Evolutionary conservation across 2,329 filamentous ascomycete genomes (phyloP), one percentile per base, ranked within the genome.

Genomic region (Arachnomyces sp.): DNA sequence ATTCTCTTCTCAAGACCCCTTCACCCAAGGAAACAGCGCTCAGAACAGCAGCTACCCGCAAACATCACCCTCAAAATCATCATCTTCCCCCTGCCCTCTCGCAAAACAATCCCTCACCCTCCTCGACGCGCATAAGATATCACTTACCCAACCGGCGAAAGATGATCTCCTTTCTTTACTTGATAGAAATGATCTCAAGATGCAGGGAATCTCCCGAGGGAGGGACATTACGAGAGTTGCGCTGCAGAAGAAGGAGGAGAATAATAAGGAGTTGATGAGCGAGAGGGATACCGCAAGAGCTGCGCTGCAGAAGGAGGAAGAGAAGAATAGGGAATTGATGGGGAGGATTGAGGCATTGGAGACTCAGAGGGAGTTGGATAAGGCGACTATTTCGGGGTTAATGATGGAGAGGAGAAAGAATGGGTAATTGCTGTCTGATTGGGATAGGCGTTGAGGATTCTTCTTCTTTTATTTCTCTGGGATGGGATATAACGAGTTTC

Each of bases 221-320:
- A 68, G 84, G 2, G 83, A 90, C 44, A 74, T 82, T 5, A 72
- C 75, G 3, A 66, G 84, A n/a, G 59, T 74, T 7, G 74, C 73
- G 3, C 54, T 86, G 28, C 79, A 77, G 53, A 69, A 71, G 3
- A 80, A 80, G 47, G 81, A 90, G 67, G 62, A 77, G 56, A 65
- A 79, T 64, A 67, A 83, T 57, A 62, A 72, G 59, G 68, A 84
- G 60, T 63, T 94, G 63, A 73, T 80, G 66, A 66, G 84, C 55
- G 66, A 82, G 50, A 68, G 93, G 71, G 62, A 59, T 4, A 64
- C 62, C 9, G 56, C 83, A 28, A 73, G 80, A 53, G 68, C 69
- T 11, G 73, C n/a, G n/a, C n/a, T n/a, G n/a, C n/a, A 80, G 54
- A 58, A 67, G 31, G 72, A 78, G 52, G 67, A 74, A 41, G 71